Percentiles rank a stretch among this genome's conserved stretches.
Evolutionary conservation across 768 basidiomycete species (phyloP).

Genomic region (Auricularia cornea): DNA sequence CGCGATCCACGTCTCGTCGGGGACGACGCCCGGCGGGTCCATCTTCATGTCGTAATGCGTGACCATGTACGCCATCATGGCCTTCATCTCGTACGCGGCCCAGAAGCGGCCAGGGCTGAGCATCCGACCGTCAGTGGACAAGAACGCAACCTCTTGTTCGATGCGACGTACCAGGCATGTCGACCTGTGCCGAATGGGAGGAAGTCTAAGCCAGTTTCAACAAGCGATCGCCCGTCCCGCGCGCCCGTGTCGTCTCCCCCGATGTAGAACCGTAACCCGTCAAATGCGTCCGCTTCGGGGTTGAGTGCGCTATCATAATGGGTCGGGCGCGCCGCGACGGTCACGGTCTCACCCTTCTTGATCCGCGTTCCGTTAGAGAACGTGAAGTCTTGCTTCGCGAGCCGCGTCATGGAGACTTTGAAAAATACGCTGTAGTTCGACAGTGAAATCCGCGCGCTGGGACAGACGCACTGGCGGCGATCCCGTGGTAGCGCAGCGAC

Average conservation of each 20-base stretch:
- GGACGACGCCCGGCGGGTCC: conserved; percentile 25
- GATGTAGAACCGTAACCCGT: conserved; percentile 11
- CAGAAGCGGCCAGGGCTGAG: conserved; percentile 36
- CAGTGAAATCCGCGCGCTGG: background rate
- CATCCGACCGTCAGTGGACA: background rate
- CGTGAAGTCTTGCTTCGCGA: conserved; percentile 10
- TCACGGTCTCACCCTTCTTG: conserved; percentile 18
- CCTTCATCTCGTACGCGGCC: conserved; percentile 37
- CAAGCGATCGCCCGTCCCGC: conserved; percentile 13
- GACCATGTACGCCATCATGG: conserved; percentile 34
- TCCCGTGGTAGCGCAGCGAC: conserved; percentile 2
- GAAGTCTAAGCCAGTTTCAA: conserved; percentile 2
- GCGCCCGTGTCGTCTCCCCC: conserved; percentile 4
- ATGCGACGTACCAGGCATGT: conserved; percentile 9
- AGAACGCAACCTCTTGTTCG: too few species aligned
- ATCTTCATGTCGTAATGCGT: conserved; percentile 34
- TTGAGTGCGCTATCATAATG: conserved; percentile 13
- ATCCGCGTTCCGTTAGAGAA: conserved; percentile 12
- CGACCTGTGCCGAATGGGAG: conserved; percentile 7
- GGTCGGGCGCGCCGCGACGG: conserved; percentile 8
- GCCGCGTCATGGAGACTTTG: conserved; percentile 6
- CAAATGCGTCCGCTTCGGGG: conserved; percentile 9
- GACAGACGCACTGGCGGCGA: background rate
- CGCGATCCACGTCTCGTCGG: conserved; percentile 25
- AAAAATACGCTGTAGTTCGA: background rate